Evolutionary conservation across 2,329 filamentous ascomycete genomes (phyloP).

Genomic region (Akanthomyces dipterigenus): DNA sequence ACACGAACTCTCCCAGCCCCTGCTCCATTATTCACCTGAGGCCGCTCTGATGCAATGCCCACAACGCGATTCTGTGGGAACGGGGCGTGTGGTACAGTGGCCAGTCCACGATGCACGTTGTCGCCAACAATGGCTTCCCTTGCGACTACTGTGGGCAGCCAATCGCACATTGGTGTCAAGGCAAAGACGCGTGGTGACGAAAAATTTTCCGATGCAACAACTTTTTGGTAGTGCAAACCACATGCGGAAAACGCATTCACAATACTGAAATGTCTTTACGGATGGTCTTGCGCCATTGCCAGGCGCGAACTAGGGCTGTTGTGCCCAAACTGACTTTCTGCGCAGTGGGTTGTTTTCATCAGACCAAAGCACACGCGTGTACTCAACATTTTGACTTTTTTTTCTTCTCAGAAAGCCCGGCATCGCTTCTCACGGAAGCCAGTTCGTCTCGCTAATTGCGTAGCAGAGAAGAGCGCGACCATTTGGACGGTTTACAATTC

Average conservation of each 20-base stretch:
- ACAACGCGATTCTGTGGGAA: constrained; percentile 1
- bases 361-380: background rate
- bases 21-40: background rate
- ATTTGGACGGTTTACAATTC: too few species aligned
- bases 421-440: background rate
- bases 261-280: background rate
- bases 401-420: background rate
- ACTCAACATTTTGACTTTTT: background rate
- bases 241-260: background rate
- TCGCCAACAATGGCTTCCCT: background rate
- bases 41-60: background rate
- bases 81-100: constrained; percentile 1
- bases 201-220: background rate
- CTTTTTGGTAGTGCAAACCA: background rate
- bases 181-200: background rate
- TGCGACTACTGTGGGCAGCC: background rate
- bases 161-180: background rate
- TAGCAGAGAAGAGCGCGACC: background rate
- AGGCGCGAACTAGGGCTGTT: background rate
- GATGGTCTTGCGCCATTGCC: background rate
- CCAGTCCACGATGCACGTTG: constrained; percentile 11
- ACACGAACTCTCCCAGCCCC: background rate
- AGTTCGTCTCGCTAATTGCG: too few species aligned
- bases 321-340: background rate
- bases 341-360: background rate